These are phyloP conservation scores for Kazachstania kunashirensis DNA, from an alignment of 805 yeast species.

Conservation along the genomic window DNA sequence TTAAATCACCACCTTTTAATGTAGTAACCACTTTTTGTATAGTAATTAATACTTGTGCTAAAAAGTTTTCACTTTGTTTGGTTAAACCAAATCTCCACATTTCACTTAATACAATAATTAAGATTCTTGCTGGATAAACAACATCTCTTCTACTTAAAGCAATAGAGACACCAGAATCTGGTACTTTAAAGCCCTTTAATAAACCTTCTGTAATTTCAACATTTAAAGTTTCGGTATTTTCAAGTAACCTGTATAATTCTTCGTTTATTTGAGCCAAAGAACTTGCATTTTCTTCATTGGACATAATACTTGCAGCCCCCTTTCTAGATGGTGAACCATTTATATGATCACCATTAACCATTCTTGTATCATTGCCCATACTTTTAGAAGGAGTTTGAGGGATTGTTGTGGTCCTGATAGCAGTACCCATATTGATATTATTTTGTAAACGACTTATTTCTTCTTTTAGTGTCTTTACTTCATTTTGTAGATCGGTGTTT, in stretches of 20 bases:
- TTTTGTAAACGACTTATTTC: slow-evolving; percentile 39
- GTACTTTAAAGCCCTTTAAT: slow-evolving; percentile 74
- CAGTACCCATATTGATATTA: slow-evolving; percentile 27
- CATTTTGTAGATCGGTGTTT: slow-evolving; percentile 55
- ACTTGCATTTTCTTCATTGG: slow-evolving; percentile 20
- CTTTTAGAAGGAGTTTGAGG: slow-evolving; percentile 22
- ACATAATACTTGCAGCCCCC: neutral
- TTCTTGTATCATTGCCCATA: neutral
- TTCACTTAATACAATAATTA: slow-evolving; percentile 84
- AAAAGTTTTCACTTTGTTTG: slow-evolving; percentile 78
- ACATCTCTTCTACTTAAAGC: slow-evolving; percentile 82
- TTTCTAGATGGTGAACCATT: slow-evolving; percentile 10
- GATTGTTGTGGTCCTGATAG: slow-evolving; percentile 16
- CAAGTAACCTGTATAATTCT: slow-evolving; percentile 60
- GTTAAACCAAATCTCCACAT: slow-evolving; percentile 98
- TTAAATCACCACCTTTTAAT: slow-evolving; percentile 77
- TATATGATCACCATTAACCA: slow-evolving; percentile 3
- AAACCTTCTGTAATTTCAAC: slow-evolving; percentile 81
- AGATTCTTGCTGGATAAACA: slow-evolving; percentile 89
- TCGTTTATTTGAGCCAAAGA: slow-evolving; percentile 64
- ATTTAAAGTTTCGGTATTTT: slow-evolving; percentile 64
- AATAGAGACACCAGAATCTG: slow-evolving; percentile 76
- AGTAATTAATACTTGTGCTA: slow-evolving; percentile 79
- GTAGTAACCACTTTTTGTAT: slow-evolving; percentile 75
- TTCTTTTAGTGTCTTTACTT: slow-evolving; percentile 39